A percentile compares a stretch with the other conserved stretches of the same genome.
These are phyloP conservation scores for Melastoma candidum DNA, from an alignment of 441 rosid genomes.

Conservation along the genomic window DNA sequence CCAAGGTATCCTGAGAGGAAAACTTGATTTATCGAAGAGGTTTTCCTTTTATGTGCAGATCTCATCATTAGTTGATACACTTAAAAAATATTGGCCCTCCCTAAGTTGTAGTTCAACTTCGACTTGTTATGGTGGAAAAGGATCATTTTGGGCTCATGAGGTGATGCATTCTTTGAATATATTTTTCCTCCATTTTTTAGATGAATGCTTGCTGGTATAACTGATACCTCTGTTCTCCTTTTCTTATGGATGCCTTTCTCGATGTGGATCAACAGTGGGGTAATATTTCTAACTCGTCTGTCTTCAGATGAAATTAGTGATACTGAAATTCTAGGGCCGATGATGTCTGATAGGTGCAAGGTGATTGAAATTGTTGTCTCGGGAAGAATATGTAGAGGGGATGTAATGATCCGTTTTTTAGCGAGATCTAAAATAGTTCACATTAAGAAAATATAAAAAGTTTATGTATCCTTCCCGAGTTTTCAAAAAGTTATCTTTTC, in stretches of 20 bases:
- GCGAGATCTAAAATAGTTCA: too few relatives aligned
- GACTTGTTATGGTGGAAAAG: slow-evolving; percentile 62
- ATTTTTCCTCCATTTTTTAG: not conserved
- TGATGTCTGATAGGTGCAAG: too few relatives aligned
- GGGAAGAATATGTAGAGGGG: too few relatives aligned
- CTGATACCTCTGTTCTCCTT: slow-evolving; percentile 18
- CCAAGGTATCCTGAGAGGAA: not conserved
- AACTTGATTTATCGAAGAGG: not conserved
- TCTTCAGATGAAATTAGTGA: slow-evolving; percentile 10
- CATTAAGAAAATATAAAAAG: too few relatives aligned
- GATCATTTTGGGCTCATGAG: slow-evolving; percentile 96
- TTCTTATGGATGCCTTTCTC: slow-evolving; percentile 25
- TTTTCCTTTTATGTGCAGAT: slow-evolving; percentile 32
- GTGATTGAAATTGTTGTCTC: too few relatives aligned
- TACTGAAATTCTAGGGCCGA: slow-evolving; percentile 4
- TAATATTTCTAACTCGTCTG: slow-evolving; percentile 30
- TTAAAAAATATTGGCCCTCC: slow-evolving; percentile 82
- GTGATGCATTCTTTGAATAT: slow-evolving; percentile 20
- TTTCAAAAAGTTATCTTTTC: too few relatives aligned
- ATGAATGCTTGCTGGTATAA: slow-evolving; percentile 25
- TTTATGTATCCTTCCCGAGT: too few relatives aligned
- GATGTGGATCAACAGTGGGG: slow-evolving; percentile 68
- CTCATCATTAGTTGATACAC: slow-evolving; percentile 43
- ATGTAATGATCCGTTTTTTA: too few relatives aligned
- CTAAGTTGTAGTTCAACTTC: slow-evolving; percentile 63